Evolutionary conservation across 768 basidiomycete genomes (phyloP).

Genomic region (Agaricus subrufescens): DNA sequence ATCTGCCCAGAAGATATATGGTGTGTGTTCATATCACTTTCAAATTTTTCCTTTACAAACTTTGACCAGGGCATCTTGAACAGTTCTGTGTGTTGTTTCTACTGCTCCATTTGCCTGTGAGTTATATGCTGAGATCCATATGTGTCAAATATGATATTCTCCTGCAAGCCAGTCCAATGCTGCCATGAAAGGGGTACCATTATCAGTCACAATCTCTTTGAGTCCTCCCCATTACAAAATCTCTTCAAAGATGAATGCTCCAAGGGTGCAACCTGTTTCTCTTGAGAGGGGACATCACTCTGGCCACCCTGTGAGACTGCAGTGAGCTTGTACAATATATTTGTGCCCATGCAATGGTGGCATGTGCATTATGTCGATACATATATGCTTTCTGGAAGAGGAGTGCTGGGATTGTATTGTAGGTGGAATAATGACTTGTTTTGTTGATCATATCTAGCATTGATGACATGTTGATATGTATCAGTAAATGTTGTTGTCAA

Average conservation of each 20-base stretch:
- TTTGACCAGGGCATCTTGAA: slow-evolving; percentile 22
- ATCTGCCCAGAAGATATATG: slow-evolving; percentile 26
- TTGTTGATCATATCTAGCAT: slow-evolving; percentile 20
- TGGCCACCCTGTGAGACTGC: slow-evolving; percentile 25
- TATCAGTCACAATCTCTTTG: slow-evolving; percentile 34
- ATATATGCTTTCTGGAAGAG: slow-evolving; percentile 29
- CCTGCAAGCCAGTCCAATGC: slow-evolving; percentile 15
- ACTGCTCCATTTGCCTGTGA: slow-evolving; percentile 27
- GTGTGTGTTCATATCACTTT: slow-evolving; percentile 21
- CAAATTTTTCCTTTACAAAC: slow-evolving; percentile 16
- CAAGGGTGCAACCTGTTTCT: slow-evolving; percentile 22
- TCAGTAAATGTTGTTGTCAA: slow-evolving; percentile 19
- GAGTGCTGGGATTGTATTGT: slow-evolving; percentile 18
- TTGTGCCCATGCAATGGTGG: slow-evolving; percentile 24
- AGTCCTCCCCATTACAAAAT: slow-evolving; percentile 26
- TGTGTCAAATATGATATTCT: slow-evolving; percentile 24
- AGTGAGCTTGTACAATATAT: slow-evolving; percentile 32
- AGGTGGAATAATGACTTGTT: slow-evolving; percentile 20
- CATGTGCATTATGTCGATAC: slow-evolving; percentile 38
- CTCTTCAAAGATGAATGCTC: slow-evolving; percentile 17
- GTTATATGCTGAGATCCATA: slow-evolving; percentile 23
- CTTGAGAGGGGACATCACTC: slow-evolving; percentile 23
- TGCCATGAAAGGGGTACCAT: slow-evolving; percentile 24
- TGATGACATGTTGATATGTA: slow-evolving; percentile 22
- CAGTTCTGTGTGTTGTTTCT: slow-evolving; percentile 18